Percentiles rank a stretch among this genome's conserved stretches.
phyloP scores from a whole-genome alignment of 306 rosid genomes.

The Cyclanthera cordifolia region DNA sequence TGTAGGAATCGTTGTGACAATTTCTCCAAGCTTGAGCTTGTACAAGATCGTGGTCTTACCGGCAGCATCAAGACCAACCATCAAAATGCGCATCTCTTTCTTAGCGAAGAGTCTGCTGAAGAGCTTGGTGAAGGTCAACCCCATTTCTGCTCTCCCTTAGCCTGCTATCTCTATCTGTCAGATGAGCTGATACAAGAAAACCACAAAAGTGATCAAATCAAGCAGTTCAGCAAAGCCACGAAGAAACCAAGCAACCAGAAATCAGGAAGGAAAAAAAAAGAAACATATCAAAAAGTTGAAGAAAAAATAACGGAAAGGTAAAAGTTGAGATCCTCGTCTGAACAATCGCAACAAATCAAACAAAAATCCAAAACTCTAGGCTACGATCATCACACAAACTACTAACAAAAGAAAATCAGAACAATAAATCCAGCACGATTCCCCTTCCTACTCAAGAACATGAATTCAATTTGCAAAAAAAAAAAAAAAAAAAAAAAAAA shows the following conservation, averaged over 20 bases:
- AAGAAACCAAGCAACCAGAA: background rate
- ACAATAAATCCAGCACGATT: conserved; percentile 1
- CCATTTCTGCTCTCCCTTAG: conserved; percentile 35
- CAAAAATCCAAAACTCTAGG: background rate
- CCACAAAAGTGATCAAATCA: conserved; percentile 8
- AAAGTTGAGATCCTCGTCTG: background rate
- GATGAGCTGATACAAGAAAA: background rate
- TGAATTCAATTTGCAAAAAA: background rate
- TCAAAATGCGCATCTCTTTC: conserved; percentile 61
- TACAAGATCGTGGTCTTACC: conserved; percentile 65
- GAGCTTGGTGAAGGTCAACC: conserved; percentile 60
- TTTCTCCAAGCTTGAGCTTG: conserved; percentile 66
- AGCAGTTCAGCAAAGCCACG: background rate
- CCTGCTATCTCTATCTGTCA: background rate
- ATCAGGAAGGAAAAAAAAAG: background rate
- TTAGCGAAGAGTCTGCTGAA: conserved; percentile 61
- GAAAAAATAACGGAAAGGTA: background rate
- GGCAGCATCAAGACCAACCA: conserved; percentile 73
- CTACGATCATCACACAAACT: background rate
- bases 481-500: too few species aligned
- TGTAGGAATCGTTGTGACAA: conserved; percentile 64
- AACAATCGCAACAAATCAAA: conserved; percentile 5
- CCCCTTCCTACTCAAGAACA: background rate
- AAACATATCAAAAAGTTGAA: background rate
- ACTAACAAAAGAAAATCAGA: background rate